Conservation (phyloP, 306 rosid species). For the Corylus avellana region DNA sequence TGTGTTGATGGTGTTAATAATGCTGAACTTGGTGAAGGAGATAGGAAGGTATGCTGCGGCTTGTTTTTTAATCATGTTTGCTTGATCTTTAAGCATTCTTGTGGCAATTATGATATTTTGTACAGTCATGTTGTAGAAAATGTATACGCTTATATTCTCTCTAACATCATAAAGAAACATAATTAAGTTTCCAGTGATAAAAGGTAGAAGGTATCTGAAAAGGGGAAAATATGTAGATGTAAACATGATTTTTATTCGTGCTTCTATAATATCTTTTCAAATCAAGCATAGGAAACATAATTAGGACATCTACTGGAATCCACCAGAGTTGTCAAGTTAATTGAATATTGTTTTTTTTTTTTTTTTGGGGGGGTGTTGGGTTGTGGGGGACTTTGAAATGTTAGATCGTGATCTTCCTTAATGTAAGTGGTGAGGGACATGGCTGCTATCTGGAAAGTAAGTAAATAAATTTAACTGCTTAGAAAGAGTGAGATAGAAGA, state of each 20-base stretch:
- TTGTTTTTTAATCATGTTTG: not conserved
- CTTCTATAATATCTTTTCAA: not conserved
- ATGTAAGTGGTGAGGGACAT: not conserved
- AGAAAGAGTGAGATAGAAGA: constrained; percentile 1
- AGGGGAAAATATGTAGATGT: not conserved
- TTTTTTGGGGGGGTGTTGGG: too few relatives aligned
- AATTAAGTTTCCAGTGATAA: not conserved
- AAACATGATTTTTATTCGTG: not conserved
- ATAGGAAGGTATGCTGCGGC: constrained; percentile 1
- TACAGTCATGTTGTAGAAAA: not conserved
- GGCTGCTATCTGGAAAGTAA: not conserved
- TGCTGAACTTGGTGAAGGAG: constrained; percentile 3
- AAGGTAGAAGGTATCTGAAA: not conserved
- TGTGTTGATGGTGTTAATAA: constrained; percentile 9
- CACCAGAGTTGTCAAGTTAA: not conserved
- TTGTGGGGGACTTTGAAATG: not conserved
- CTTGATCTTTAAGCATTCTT: not conserved
- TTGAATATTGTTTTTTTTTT: not conserved
- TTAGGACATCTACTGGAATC: not conserved
- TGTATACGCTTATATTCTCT: not conserved
- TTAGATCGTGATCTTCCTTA: not conserved
- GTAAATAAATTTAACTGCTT: not conserved
- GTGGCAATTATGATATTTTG: not conserved
- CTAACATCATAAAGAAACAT: not conserved
- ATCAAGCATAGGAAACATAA: not conserved